These are phyloP conservation scores for Chrysosporium queenslandicum DNA, from an alignment of 2,329 filamentous ascomycete species.

Conservation along the genomic window DNA sequence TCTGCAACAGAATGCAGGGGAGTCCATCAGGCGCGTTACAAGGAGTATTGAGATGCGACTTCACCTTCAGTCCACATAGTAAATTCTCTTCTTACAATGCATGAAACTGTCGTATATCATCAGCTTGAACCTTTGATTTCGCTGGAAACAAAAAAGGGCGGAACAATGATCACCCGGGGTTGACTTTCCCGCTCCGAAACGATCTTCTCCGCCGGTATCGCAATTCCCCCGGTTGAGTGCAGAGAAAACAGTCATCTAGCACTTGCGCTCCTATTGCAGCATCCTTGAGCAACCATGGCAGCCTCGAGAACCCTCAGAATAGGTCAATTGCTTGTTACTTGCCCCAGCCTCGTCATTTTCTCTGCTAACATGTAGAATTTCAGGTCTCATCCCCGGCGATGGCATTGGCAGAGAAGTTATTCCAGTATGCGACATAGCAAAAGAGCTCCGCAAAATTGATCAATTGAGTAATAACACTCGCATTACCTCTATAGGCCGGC, in stretches of 20 bases:
- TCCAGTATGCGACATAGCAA: slow-evolving; percentile 50
- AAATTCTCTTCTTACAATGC: no score
- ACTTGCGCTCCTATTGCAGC: background rate
- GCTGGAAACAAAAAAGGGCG: no score
- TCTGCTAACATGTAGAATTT: slow-evolving; percentile 11
- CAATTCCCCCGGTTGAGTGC: background rate
- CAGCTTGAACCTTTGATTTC: no score
- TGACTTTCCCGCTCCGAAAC: no score
- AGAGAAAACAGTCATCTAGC: background rate
- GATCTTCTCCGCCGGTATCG: slow-evolving; percentile 1
- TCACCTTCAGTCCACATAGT: no score
- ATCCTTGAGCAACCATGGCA: slow-evolving; percentile 38
- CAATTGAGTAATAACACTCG: background rate
- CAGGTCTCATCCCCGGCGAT: slow-evolving; percentile 93
- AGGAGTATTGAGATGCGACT: no score
- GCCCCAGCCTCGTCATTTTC: background rate
- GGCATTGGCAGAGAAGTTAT: slow-evolving; percentile 98
- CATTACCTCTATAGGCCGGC: slow-evolving; percentile 51
- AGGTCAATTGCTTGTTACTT: slow-evolving; percentile 40
- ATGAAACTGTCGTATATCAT: no score
- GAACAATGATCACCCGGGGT: no score
- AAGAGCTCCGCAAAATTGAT: slow-evolving; percentile 5
- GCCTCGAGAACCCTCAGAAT: slow-evolving; percentile 56
- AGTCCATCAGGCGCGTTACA: no score
- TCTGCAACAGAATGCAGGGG: no score